Evolutionary conservation across 2,329 filamentous ascomycete species (phyloP).

Genomic region (Xenoacremonium recifei): DNA sequence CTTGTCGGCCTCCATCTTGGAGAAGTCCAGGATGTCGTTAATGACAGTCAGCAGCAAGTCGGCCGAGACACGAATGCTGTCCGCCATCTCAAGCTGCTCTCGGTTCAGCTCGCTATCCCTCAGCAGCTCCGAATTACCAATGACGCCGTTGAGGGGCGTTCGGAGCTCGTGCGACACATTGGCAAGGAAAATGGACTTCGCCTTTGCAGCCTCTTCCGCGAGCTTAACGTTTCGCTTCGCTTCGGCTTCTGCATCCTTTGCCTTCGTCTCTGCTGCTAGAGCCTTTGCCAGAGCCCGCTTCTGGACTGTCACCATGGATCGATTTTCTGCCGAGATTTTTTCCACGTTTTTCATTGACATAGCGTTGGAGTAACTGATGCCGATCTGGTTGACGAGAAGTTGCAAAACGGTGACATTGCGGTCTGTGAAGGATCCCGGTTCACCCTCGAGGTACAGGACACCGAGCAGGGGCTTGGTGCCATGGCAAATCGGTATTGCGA

Average conservation of each 20-base stretch:
- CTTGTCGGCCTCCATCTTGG: constrained; percentile 86
- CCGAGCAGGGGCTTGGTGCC: constrained; percentile 69
- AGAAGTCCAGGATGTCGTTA: constrained; percentile 95
- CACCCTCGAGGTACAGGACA: constrained; percentile 72
- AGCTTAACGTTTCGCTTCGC: constrained; percentile 77
- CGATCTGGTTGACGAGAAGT: constrained; percentile 76
- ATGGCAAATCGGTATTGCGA: constrained; percentile 77
- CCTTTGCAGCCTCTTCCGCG: constrained; percentile 79
- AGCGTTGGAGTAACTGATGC: constrained; percentile 68
- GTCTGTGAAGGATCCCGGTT: constrained; percentile 75
- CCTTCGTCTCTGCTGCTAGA: constrained; percentile 70
- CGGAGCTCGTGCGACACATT: constrained; percentile 80
- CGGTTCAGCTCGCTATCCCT: constrained; percentile 71
- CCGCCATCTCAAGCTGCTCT: constrained; percentile 82
- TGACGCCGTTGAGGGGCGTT: constrained; percentile 83
- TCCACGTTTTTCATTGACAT: constrained; percentile 69
- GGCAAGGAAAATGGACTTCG: constrained; percentile 77
- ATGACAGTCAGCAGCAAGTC: constrained; percentile 89
- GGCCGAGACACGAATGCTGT: constrained; percentile 82
- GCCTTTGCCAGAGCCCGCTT: constrained; percentile 72
- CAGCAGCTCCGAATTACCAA: constrained; percentile 82
- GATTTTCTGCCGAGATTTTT: constrained; percentile 75
- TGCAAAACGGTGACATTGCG: constrained; percentile 65
- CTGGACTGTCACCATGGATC: constrained; percentile 74
- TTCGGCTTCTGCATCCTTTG: constrained; percentile 72